phyloP scores from a whole-genome alignment of 1,284 basidiomycete genomes.

The Irpex sp. region DNA sequence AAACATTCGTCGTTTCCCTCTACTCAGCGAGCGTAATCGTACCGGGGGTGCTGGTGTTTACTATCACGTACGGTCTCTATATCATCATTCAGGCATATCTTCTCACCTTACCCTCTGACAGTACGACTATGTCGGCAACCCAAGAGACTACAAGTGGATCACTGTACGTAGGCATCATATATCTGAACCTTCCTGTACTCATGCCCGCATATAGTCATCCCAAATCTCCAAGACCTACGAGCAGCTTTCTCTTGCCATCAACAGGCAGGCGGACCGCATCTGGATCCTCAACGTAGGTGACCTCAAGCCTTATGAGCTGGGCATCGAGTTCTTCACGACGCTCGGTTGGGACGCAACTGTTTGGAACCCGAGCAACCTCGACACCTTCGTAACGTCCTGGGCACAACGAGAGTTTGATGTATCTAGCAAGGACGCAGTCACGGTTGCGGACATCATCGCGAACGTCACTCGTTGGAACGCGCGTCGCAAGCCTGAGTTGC shows the following conservation, averaged over 20 bases:
- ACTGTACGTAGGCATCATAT: conserved; percentile 30
- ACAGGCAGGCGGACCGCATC: conserved; percentile 49
- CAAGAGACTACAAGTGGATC: conserved; percentile 57
- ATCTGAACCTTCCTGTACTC: neutral
- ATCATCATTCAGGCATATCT: neutral
- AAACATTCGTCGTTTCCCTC: conserved; percentile 54
- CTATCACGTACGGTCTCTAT: conserved; percentile 46
- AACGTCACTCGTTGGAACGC: conserved; percentile 62
- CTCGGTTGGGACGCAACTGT: conserved; percentile 57
- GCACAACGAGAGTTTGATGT: conserved; percentile 65
- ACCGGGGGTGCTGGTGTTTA: conserved; percentile 65
- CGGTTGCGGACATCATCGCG: conserved; percentile 48
- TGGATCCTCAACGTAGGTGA: conserved; percentile 70
- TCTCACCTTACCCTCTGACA: conserved; percentile 1
- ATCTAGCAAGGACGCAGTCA: conserved; percentile 31
- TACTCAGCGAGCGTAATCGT: conserved; percentile 45
- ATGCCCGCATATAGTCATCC: conserved; percentile 5
- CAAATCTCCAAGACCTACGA: conserved; percentile 46
- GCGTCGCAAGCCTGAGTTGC: conserved; percentile 63
- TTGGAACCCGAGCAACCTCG: conserved; percentile 50
- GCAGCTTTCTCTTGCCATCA: conserved; percentile 58
- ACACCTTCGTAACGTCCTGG: conserved; percentile 52
- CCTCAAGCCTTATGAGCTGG: conserved; percentile 69
- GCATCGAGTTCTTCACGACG: conserved; percentile 66
- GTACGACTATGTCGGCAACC: conserved; percentile 38